A percentile compares a stretch with the other conserved stretches of the same genome.
phyloP scores from a whole-genome alignment of 1,284 basidiomycete species.

The Schizopora paradoxa region DNA sequence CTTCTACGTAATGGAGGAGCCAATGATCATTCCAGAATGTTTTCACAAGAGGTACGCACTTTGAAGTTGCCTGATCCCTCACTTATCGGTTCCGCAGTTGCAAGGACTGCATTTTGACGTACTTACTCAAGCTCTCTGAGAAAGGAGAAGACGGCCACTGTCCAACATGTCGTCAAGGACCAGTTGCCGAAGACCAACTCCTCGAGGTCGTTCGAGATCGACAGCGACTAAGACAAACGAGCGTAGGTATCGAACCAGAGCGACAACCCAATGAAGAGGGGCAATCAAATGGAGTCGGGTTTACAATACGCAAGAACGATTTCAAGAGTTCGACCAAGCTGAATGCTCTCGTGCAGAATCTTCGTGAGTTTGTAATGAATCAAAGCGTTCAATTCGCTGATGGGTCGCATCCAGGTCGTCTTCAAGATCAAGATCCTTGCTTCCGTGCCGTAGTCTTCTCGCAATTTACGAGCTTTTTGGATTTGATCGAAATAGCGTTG shows the following conservation, averaged over 20 bases:
- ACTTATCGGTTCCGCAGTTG: conserved; percentile 44
- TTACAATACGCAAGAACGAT: conserved; percentile 71
- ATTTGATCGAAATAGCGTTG: conserved; percentile 74
- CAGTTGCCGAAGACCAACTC: conserved; percentile 61
- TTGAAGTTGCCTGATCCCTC: neutral
- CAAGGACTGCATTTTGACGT: conserved; percentile 75
- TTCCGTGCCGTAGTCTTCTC: conserved; percentile 88
- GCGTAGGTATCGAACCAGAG: conserved; percentile 12
- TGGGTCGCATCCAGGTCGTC: conserved; percentile 37
- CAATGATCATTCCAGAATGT: conserved; percentile 71
- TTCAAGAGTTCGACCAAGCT: conserved; percentile 87
- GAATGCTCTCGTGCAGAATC: conserved; percentile 63
- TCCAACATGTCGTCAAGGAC: conserved; percentile 63
- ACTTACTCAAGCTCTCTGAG: conserved; percentile 59
- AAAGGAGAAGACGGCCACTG: conserved; percentile 65
- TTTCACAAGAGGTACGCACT: conserved; percentile 66
- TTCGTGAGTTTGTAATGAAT: conserved; percentile 40
- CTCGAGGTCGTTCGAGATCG: conserved; percentile 58
- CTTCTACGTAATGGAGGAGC: conserved; percentile 65
- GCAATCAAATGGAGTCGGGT: conserved; percentile 32
- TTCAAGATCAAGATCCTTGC: conserved; percentile 67
- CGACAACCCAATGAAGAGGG: conserved; percentile 24
- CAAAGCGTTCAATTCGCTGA: neutral
- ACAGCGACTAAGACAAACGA: conserved; percentile 14
- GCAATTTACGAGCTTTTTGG: conserved; percentile 80